Conservation (phyloP, 2,329 filamentous ascomycete genomes). For the Alternaria alternata region DNA sequence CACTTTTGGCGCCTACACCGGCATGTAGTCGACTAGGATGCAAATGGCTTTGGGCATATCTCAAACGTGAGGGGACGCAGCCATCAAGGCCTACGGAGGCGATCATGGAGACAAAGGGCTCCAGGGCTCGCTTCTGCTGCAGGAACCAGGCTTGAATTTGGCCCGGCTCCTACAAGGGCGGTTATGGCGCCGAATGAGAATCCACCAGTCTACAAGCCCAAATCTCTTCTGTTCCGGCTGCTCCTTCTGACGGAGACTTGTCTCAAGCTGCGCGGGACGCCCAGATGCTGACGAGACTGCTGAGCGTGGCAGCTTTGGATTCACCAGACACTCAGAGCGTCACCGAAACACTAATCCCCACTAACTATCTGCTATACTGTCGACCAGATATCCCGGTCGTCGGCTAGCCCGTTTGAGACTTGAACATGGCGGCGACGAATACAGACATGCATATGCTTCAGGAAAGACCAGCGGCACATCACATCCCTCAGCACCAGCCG, state of each 20-base stretch:
- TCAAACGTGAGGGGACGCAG: slow-evolving; percentile 18
- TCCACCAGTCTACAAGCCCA: slow-evolving; percentile 8
- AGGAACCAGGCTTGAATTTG: slow-evolving; percentile 24
- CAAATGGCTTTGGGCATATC: slow-evolving; percentile 6
- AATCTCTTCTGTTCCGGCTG: slow-evolving; percentile 12
- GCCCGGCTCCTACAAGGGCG: slow-evolving; percentile 17
- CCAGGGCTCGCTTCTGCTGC: slow-evolving; percentile 22
- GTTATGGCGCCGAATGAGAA: slow-evolving; percentile 26
- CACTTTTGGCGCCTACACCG: slow-evolving; percentile 8
- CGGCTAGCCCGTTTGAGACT: slow-evolving; percentile 42
- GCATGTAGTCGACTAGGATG: slow-evolving; percentile 11
- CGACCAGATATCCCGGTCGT: slow-evolving; percentile 26
- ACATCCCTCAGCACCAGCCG: slow-evolving; percentile 19
- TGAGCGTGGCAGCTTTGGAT: slow-evolving; percentile 22
- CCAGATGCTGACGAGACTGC: slow-evolving; percentile 26
- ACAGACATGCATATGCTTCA: slow-evolving; percentile 46
- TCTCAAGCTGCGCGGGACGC: slow-evolving; percentile 21
- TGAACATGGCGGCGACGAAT: slow-evolving; percentile 34
- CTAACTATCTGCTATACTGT: slow-evolving; percentile 13
- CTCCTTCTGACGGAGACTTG: slow-evolving; percentile 20
- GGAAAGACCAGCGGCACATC: slow-evolving; percentile 19
- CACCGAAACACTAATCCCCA: slow-evolving; percentile 22
- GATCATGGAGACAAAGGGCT: slow-evolving; percentile 25
- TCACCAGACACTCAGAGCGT: slow-evolving; percentile 12
- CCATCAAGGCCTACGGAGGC: slow-evolving; percentile 13